Percentiles rank a stretch among this genome's conserved stretches.
phyloP scores from a whole-genome alignment of 352 stramenopile genomes.

The Phytophthora multivora region DNA sequence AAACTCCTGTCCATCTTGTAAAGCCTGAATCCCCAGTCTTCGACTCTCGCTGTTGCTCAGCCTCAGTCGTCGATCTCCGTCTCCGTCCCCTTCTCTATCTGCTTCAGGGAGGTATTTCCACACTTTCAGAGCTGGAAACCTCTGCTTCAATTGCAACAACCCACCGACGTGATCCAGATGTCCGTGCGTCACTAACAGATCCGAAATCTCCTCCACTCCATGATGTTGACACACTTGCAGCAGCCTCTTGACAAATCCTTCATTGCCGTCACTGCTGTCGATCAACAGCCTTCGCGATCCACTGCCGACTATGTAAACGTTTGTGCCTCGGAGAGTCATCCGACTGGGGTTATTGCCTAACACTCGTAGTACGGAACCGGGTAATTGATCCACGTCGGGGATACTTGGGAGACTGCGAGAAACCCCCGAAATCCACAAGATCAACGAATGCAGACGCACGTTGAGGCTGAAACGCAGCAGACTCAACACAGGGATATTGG shows the following conservation, averaged over 20 bases:
- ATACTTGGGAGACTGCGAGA: constrained; percentile 45
- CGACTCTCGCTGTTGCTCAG: constrained; percentile 57
- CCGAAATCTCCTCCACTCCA: constrained; percentile 57
- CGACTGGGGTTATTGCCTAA: constrained; percentile 86
- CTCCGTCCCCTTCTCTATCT: constrained; percentile 23
- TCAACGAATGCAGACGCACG: constrained; percentile 46
- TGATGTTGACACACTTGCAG: constrained; percentile 42
- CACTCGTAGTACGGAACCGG: constrained; percentile 66
- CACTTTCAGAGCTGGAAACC: constrained; percentile 59
- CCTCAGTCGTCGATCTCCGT: constrained; percentile 40
- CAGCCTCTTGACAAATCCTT: constrained; percentile 50
- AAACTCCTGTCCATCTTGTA: constrained; percentile 54
- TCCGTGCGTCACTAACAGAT: constrained; percentile 89
- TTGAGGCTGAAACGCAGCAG: constrained; percentile 52
- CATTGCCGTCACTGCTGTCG: constrained; percentile 81
- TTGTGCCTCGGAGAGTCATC: constrained; percentile 90
- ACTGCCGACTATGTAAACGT: constrained; percentile 89
- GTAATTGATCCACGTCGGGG: constrained; percentile 46
- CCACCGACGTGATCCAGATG: constrained; percentile 91
- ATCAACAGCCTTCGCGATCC: constrained; percentile 69
- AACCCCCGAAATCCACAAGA: constrained; percentile 51
- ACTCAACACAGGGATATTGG: constrained; percentile 34
- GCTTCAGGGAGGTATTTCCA: constrained; percentile 69
- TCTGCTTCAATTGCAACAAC: constrained; percentile 55
- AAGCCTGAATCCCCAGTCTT: constrained; percentile 43